phyloP scores from a whole-genome alignment of 306 rosid species.

The Corylus americana region DNA sequence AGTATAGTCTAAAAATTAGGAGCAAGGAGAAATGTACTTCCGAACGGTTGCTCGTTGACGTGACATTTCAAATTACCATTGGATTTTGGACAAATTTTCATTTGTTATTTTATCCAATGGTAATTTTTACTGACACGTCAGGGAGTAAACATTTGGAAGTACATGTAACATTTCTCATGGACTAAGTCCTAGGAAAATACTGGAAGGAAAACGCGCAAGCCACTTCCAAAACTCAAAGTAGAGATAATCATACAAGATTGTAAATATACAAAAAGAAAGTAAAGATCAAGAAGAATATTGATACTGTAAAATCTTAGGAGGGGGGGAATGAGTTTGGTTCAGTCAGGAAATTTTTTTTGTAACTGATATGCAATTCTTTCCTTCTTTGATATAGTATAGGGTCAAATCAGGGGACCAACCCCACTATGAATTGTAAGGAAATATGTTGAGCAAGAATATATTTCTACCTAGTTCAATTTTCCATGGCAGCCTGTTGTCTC shows the following conservation, averaged over 20 bases:
- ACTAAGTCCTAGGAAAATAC: not conserved
- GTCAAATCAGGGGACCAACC: conserved; percentile 33
- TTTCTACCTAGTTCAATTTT: not conserved
- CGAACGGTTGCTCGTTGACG: no score
- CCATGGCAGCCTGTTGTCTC: not conserved
- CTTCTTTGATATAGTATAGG: conserved; percentile 1
- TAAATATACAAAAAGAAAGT: not conserved
- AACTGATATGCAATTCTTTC: not conserved
- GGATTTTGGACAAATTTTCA: no score
- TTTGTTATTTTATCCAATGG: no score
- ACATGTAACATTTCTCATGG: not conserved
- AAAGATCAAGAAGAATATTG: conserved; percentile 1
- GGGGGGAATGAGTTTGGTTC: not conserved
- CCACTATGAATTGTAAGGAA: conserved; percentile 5
- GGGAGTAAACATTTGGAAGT: no score
- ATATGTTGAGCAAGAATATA: conserved; percentile 9
- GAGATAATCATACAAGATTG: conserved; percentile 2
- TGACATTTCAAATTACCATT: no score
- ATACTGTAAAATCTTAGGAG: not conserved
- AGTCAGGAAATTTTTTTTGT: not conserved
- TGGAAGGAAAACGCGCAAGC: conserved; percentile 38
- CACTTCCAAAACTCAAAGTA: conserved; percentile 6
- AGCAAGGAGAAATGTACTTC: not conserved
- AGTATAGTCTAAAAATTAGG: conserved; percentile 16
- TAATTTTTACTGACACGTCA: no score